These are phyloP conservation scores for Trametes versicolor DNA, from an alignment of 1,284 basidiomycete genomes.

Conservation along the genomic window DNA sequence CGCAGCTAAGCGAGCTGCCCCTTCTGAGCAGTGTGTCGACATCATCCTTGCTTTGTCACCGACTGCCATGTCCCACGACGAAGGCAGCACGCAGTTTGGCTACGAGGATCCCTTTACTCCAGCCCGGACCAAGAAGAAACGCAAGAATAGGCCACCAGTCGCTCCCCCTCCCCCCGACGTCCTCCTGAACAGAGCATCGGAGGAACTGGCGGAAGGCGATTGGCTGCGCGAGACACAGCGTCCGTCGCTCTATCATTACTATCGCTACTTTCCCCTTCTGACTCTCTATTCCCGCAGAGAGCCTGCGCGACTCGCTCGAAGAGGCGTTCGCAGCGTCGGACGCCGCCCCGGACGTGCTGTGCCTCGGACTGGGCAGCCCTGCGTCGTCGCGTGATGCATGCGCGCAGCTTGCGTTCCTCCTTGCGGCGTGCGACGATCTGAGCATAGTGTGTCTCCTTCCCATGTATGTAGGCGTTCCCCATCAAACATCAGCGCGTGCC, in stretches of 20 bases:
- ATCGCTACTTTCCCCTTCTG: constrained; percentile 33
- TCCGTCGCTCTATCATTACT: constrained; percentile 47
- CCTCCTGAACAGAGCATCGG: constrained; percentile 38
- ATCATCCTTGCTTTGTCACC: not conserved
- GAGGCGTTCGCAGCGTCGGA: constrained; percentile 26
- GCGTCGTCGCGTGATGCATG: constrained; percentile 65
- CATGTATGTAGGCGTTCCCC: constrained; percentile 31
- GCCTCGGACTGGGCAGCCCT: constrained; percentile 79
- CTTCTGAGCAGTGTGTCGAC: not conserved
- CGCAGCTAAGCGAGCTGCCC: not conserved
- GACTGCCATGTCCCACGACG: constrained; percentile 22
- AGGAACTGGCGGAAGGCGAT: constrained; percentile 39
- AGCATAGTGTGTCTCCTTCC: constrained; percentile 62
- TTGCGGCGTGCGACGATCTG: constrained; percentile 59
- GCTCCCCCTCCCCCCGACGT: constrained; percentile 34
- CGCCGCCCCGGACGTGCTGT: constrained; percentile 49
- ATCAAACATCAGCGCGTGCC: constrained; percentile 36
- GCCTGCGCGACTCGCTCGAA: constrained; percentile 47
- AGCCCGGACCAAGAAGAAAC: constrained; percentile 43
- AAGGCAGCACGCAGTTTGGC: constrained; percentile 39
- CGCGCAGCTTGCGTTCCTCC: constrained; percentile 73
- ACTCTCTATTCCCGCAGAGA: constrained; percentile 42
- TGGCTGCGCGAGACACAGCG: constrained; percentile 43
- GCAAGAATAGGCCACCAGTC: constrained; percentile 40
- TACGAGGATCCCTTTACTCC: constrained; percentile 52